phyloP scores from a whole-genome alignment of 441 rosid species.

The Gossypium schwendimanii region DNA sequence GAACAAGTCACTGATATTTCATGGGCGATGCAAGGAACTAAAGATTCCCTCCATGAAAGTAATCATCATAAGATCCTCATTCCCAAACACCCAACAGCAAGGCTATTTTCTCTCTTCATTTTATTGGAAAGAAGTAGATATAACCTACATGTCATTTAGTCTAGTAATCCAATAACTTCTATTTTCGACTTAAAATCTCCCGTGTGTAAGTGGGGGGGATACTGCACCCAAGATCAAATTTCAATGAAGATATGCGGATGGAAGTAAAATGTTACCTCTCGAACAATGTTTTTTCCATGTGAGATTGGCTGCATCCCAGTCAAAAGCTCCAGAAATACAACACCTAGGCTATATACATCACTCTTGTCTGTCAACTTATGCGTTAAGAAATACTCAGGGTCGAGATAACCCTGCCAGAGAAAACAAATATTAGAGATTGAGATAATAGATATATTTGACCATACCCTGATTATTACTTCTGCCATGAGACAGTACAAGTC shows the following conservation, averaged over 20 bases:
- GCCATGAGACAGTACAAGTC: neutral
- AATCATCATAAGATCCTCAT: neutral
- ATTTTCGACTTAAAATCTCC: neutral
- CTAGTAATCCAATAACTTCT: neutral
- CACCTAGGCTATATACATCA: conserved; percentile 94
- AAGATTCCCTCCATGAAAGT: neutral
- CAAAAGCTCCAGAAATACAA: conserved; percentile 83
- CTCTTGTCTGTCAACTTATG: conserved; percentile 94
- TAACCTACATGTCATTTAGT: neutral
- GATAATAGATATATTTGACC: neutral
- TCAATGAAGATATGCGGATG: neutral
- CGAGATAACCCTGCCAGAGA: conserved; percentile 85
- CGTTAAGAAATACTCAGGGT: conserved; percentile 91
- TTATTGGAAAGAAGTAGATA: neutral
- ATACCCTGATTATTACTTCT: neutral
- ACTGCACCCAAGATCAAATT: neutral
- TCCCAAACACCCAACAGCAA: neutral
- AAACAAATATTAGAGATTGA: conserved; percentile 3
- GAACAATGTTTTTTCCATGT: conserved; percentile 90
- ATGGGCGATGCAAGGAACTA: neutral
- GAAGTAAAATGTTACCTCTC: conserved; percentile 53
- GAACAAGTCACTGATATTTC: neutral
- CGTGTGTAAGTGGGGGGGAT: neutral
- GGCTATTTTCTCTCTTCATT: neutral
- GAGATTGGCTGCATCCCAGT: conserved; percentile 93